Evolutionary conservation across 805 yeast genomes (phyloP).

Genomic region (Kuraishia ogatae): DNA sequence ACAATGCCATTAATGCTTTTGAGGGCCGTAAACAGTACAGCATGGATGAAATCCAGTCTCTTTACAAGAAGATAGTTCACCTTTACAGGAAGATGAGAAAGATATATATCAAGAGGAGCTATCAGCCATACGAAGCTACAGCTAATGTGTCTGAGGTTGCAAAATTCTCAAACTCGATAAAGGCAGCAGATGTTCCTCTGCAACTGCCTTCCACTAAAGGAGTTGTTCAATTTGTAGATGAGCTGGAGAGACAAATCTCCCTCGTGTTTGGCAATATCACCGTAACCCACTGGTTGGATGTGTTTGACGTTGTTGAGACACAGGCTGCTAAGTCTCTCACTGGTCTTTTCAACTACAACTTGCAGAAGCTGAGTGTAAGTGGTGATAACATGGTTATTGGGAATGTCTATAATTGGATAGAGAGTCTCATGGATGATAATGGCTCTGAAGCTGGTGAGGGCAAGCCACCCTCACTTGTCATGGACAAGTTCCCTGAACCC

Average conservation of each 20-base stretch:
- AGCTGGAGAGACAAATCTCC: constrained; percentile 53
- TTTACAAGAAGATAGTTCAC: constrained; percentile 20
- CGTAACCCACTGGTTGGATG: constrained; percentile 69
- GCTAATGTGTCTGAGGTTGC: constrained; percentile 30
- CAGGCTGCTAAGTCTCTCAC: constrained; percentile 50
- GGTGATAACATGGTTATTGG: constrained; percentile 55
- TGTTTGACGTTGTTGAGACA: constrained; percentile 65
- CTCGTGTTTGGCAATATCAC: constrained; percentile 49
- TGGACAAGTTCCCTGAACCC: constrained; percentile 55
- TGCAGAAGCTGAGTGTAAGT: constrained; percentile 26
- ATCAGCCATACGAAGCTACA: constrained; percentile 43
- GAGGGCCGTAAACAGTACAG: constrained; percentile 19
- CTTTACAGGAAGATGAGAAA: constrained; percentile 62
- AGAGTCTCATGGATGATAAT: constrained; percentile 38
- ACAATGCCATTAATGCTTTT: constrained; percentile 8
- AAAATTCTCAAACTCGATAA: constrained; percentile 17
- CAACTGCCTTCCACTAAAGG: constrained; percentile 32
- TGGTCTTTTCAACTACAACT: constrained; percentile 48
- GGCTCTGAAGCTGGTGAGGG: constrained; percentile 13
- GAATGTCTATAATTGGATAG: constrained; percentile 65
- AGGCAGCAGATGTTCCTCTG: constrained; percentile 29
- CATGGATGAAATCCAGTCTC: constrained; percentile 11
- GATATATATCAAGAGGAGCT: constrained; percentile 59
- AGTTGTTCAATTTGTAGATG: constrained; percentile 48
- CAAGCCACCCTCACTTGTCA: constrained; percentile 16